These are phyloP conservation scores for Xylaria venustula DNA, from an alignment of 495 filamentous ascomycete genomes.

Conservation along the genomic window DNA sequence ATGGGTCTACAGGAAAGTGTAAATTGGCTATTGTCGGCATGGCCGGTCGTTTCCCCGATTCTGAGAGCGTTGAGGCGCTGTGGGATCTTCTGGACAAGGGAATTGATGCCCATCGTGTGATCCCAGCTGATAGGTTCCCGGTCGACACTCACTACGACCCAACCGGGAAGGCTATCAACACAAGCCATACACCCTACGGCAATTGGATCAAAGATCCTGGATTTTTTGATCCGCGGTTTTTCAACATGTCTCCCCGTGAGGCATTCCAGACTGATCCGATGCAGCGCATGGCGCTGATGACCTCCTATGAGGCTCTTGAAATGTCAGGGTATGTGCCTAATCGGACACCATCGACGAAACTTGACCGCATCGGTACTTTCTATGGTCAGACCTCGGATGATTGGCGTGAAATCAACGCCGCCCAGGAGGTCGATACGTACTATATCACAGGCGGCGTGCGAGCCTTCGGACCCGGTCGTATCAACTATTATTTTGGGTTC, in stretches of 20 bases:
- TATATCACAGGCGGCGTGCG: conserved; percentile 88
- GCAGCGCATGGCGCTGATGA: conserved; percentile 78
- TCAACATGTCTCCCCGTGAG: conserved; percentile 95
- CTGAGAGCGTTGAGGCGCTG: conserved; percentile 61
- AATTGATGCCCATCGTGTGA: conserved; percentile 55
- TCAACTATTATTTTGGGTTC: conserved; percentile 86
- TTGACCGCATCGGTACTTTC: conserved; percentile 85
- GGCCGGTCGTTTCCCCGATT: conserved; percentile 73
- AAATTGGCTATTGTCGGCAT: conserved; percentile 74
- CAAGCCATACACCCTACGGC: conserved; percentile 78
- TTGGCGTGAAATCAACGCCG: conserved; percentile 86
- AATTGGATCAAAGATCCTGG: conserved; percentile 88
- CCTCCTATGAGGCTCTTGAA: conserved; percentile 88
- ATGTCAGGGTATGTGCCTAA: conserved; percentile 89
- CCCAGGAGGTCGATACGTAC: conserved; percentile 89
- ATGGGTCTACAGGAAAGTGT: conserved; percentile 36
- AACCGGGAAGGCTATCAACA: conserved; percentile 74
- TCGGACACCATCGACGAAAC: conserved; percentile 76
- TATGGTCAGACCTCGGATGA: conserved; percentile 93
- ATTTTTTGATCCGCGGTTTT: conserved; percentile 83
- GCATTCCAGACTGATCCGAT: conserved; percentile 87
- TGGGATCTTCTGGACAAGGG: conserved; percentile 73
- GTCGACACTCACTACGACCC: conserved; percentile 76
- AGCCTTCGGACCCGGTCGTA: conserved; percentile 83
- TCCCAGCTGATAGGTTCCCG: conserved; percentile 76